Evolutionary conservation across 495 filamentous ascomycete species (phyloP).

Genomic region (Penicillium paradoxum): DNA sequence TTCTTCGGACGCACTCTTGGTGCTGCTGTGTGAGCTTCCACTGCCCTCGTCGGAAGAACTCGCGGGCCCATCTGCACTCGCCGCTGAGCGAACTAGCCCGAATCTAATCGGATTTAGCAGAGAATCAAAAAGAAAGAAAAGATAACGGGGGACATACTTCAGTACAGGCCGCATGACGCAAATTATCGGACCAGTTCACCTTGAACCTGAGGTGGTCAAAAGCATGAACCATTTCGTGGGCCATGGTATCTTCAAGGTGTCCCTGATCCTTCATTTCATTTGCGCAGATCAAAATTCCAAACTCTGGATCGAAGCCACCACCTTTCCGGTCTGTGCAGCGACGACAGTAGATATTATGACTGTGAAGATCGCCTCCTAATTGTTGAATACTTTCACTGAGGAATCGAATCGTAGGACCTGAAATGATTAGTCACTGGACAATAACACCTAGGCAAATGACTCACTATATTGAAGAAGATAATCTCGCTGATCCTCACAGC

Average conservation of each 20-base stretch:
- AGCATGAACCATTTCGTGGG: conserved; percentile 97
- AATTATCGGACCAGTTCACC: conserved; percentile 68
- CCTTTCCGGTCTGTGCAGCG: conserved; percentile 62
- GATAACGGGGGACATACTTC: conserved; percentile 56
- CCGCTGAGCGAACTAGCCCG: conserved; percentile 86
- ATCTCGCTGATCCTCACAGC: conserved; percentile 72
- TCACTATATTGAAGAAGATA: conserved; percentile 72
- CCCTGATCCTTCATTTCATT: conserved; percentile 71
- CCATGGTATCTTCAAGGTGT: conserved; percentile 87
- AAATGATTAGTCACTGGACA: conserved; percentile 6
- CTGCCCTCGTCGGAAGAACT: conserved; percentile 76
- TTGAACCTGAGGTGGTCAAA: conserved; percentile 92
- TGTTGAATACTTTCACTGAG: conserved; percentile 69
- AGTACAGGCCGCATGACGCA: conserved; percentile 91
- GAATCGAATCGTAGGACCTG: conserved; percentile 77
- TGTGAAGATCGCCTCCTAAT: conserved; percentile 69
- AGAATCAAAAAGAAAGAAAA: neutral
- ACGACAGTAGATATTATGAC: conserved; percentile 71
- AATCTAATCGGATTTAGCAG: conserved; percentile 51
- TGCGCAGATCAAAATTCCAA: conserved; percentile 85
- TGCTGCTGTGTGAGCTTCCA: conserved; percentile 88
- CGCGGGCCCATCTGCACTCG: conserved; percentile 86
- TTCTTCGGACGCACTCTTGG: conserved; percentile 80
- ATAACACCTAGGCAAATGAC: conserved; percentile 2
- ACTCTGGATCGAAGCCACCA: conserved; percentile 78